Percentiles rank a stretch among this genome's conserved stretches.
These are phyloP conservation scores for Ruellia speciosa DNA, from an alignment of 305 asterid species.

Conservation along the genomic window DNA sequence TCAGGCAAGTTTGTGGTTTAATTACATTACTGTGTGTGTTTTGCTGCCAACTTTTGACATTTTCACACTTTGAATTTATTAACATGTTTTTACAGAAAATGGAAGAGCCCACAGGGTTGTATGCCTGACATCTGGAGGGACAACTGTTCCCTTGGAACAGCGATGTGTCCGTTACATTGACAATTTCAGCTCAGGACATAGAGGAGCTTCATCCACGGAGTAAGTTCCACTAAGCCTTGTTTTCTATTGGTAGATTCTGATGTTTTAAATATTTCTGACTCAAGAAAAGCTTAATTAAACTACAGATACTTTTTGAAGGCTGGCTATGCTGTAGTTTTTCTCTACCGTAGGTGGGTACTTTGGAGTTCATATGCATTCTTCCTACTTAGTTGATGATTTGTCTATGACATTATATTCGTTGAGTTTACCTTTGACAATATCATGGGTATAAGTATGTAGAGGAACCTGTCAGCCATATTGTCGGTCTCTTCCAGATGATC, in stretches of 20 bases:
- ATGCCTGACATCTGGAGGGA: slow-evolving; percentile 92
- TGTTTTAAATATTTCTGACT: slow-evolving; percentile 16
- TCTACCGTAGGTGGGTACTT: slow-evolving; percentile 57
- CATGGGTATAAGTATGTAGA: slow-evolving; percentile 31
- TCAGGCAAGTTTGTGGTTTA: slow-evolving; percentile 37
- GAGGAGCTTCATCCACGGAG: slow-evolving; percentile 98
- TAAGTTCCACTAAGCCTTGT: slow-evolving; percentile 24
- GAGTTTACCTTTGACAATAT: slow-evolving; percentile 10
- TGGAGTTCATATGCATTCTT: slow-evolving; percentile 5
- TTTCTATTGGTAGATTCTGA: slow-evolving; percentile 12
- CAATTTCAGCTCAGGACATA: slow-evolving; percentile 89
- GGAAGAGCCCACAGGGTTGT: slow-evolving; percentile 48
- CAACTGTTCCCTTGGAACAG: slow-evolving; percentile 87
- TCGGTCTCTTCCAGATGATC: slow-evolving; percentile 74
- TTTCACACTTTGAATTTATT: slow-evolving; percentile 11
- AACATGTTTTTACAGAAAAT: slow-evolving; percentile 29
- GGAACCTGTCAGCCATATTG: slow-evolving; percentile 89
- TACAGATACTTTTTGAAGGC: slow-evolving; percentile 76
- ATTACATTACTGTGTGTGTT: neutral
- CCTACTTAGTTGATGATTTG: slow-evolving; percentile 10
- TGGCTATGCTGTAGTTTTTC: slow-evolving; percentile 79
- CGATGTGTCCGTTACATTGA: slow-evolving; percentile 88
- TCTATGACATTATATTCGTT: slow-evolving; percentile 6
- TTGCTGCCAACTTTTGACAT: slow-evolving; percentile 7
- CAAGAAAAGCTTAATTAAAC: slow-evolving; percentile 19